Evolutionary conservation across 1,284 basidiomycete species (phyloP), one percentile per base, ranked within the genome.

Genomic region (Heterobasidion annosum): DNA sequence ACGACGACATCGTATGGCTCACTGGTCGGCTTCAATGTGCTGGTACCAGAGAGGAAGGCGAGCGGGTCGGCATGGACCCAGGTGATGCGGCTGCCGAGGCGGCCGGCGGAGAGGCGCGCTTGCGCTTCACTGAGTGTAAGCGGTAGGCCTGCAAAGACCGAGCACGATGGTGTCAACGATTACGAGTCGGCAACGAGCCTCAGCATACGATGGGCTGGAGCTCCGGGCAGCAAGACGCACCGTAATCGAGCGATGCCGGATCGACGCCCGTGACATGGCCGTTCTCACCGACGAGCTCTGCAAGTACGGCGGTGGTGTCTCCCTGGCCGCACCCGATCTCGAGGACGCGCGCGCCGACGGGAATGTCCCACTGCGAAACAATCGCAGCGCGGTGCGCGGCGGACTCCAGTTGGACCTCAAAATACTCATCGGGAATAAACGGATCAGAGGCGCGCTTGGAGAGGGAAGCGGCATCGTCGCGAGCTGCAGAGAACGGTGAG

Each of bases 301-400:
- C 73, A 2, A 76, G 64, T 2, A 65, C 70, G 15, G 67, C 63
- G 0, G 73, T 74, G 54, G 67, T 69, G 54, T 76, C 74, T 10
- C 74, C 74, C 52, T 74, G 73, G 1, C 73, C 74, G 57, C 73
- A 75, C 35, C 73, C 73, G 12, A 75, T 59, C 57, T 76, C 73
- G 2, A 75, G 63, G 2, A 75, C 62, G 2, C 57, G 58, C 34
- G 63, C 63, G 3, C 71, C 72, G 1, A 53, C 56, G 3, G 57
- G 13, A 48, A 75, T 70, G 10, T 62, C 59, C 67, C 68, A 74
- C 7, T 61, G 61, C 7, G 59, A 54, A 15, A 73, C 57, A 6
- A 74, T 61, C 33, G 65, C 62, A 37, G 71, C 59, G n/a, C 73
- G 70, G 50, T 76, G 70, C 52, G 66, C 57, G 34, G 67, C 67